Conservation (phyloP, 768 basidiomycete species). For the Termitomyces sp. region DNA sequence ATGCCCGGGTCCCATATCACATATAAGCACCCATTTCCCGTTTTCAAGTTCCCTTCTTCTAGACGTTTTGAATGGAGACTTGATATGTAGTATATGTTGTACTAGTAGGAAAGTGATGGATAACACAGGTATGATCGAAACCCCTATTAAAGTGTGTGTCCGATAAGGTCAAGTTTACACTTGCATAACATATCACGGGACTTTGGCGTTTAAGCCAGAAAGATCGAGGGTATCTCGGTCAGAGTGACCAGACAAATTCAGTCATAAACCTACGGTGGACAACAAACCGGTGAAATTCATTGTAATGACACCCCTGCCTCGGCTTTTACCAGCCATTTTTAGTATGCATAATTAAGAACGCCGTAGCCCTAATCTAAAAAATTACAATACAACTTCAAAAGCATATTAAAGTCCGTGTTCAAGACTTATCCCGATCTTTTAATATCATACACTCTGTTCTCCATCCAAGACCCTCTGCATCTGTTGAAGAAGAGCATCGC, state of each 20-base stretch:
- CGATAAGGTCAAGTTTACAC: background rate
- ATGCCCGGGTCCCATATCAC: too few relatives aligned
- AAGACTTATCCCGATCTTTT: too few relatives aligned
- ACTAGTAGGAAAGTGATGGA: background rate
- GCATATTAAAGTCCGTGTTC: background rate
- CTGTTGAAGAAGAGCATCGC: conserved; percentile 2
- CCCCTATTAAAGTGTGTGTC: background rate
- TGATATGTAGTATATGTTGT: background rate
- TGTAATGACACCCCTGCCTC: background rate
- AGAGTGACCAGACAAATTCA: background rate
- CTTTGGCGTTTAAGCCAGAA: background rate
- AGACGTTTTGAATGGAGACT: background rate
- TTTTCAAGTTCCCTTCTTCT: too few relatives aligned
- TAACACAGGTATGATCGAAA: background rate
- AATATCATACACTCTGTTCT: background rate
- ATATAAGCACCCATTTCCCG: too few relatives aligned
- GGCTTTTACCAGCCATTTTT: background rate
- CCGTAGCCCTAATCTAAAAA: background rate
- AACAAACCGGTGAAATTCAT: background rate
- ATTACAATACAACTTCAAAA: background rate
- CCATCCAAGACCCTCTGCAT: conserved; percentile 10
- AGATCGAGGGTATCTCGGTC: background rate
- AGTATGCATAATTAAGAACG: background rate
- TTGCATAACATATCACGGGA: background rate
- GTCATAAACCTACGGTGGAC: background rate